A percentile compares a stretch with the other conserved stretches of the same genome.
Conservation (phyloP, 2,329 filamentous ascomycete species). For the Claviceps quebecensis region DNA sequence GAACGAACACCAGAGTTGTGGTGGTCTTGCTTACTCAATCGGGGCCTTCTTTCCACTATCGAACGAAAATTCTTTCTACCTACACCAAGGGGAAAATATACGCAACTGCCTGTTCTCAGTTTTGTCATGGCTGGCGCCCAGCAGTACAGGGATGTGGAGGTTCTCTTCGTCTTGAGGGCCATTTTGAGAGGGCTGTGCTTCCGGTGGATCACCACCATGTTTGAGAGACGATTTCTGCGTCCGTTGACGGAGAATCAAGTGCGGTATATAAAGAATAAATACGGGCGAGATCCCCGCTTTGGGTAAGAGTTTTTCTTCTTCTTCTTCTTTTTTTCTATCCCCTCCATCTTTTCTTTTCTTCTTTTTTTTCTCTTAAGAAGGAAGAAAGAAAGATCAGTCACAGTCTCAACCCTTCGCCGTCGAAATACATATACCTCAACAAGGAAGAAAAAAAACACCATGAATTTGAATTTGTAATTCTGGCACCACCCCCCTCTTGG, state of each 20-base stretch:
- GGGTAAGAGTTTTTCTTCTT: constrained; percentile 15
- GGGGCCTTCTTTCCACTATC: too few species aligned
- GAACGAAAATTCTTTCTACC: background rate
- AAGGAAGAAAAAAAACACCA: background rate
- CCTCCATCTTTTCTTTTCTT: too few species aligned
- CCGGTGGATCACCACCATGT: constrained; percentile 14
- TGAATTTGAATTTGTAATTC: background rate
- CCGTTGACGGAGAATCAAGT: constrained; percentile 21
- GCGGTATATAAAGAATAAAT: constrained; percentile 26
- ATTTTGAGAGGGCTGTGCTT: constrained; percentile 15
- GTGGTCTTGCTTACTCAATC: too few species aligned
- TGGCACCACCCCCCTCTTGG: too few species aligned
- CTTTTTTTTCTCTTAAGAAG: too few species aligned
- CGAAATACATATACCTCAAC: too few species aligned
- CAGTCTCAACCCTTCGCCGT: too few species aligned
- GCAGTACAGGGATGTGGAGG: constrained; percentile 21
- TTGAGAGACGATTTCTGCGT: constrained; percentile 16
- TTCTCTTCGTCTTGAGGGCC: constrained; percentile 19
- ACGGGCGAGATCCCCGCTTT: constrained; percentile 24
- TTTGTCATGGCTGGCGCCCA: constrained; percentile 21
- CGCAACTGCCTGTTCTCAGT: background rate
- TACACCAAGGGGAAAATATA: background rate
- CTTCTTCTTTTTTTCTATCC: too few species aligned
- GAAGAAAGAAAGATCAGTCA: too few species aligned
- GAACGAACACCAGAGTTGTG: too few species aligned